Base-by-base conservation (phyloP, 2,329 filamentous ascomycete species). In the Neofusicoccum laricinum region DNA sequence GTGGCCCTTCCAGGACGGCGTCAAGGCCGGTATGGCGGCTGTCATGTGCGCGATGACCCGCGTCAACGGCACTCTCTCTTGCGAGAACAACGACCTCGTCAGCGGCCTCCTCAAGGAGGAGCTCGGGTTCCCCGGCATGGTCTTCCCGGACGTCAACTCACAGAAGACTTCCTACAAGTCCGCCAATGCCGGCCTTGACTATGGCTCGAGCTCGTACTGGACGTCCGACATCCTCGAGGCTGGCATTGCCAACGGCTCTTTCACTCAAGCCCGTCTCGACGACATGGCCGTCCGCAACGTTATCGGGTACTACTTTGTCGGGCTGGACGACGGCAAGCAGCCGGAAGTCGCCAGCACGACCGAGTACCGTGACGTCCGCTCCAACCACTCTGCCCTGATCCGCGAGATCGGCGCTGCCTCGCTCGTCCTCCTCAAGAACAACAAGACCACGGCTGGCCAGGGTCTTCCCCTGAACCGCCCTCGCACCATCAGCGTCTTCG, bases 401-500 rank as follows among this genome's bases (percentile, higher is more conserved):
- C 74, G 79, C 71, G 79, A 17, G 80, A 82, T 64, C 76, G 78
- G 19, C 38, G 76, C 77, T 17, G 78, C 76, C 36, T 77, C 77
- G 2, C 82, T 82, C 43, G 77, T 82, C 21, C 67, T 83, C 4
- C 70, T 84, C 8, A 83, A 83, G 84, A 97, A 98, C 78, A 81
- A 82, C 4, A 88, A 88, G 14, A 83, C 84, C 2, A 32, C 46
- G 4, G 38, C 15, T 2, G 36, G 36, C 61, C 75, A 76, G 6
- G 72, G 81, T 2, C 81, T 97, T 36, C 93, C 94, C 0, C 82
- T 97, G n/a, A 88, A 69, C 21, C 75, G 79, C 59, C 82, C 83
- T 8, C 76, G 73, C 48, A 79, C 77, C 40, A 79, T 85, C 49
- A 78, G 76, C 2, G 73, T 85, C 1, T 82, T 84, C 63, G 83